phyloP scores from a whole-genome alignment of 208 protist genomes.

The Trypanosoma theileri region DNA sequence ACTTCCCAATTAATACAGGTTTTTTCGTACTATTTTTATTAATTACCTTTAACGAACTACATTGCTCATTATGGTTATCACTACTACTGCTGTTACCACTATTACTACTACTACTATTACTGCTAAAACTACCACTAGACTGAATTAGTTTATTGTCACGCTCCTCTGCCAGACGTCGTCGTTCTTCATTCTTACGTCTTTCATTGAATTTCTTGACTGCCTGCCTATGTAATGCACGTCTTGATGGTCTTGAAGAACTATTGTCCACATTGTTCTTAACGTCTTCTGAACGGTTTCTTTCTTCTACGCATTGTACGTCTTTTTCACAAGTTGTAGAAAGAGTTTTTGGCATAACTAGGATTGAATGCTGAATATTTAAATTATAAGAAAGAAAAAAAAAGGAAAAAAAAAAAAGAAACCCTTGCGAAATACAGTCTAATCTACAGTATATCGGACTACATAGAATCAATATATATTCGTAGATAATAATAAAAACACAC shows the following conservation, averaged over 20 bases:
- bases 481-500: no score
- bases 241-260: slow-evolving; percentile 4
- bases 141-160: slow-evolving; percentile 59
- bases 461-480: no score
- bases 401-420: no score
- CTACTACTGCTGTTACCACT: not conserved
- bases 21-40: slow-evolving; percentile 1
- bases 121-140: not conserved
- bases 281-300: no score
- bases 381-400: no score
- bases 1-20: slow-evolving; percentile 18
- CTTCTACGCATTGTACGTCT: no score
- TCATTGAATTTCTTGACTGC: slow-evolving; percentile 77
- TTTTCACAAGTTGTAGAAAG: no score
- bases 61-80: not conserved
- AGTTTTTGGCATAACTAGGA: no score
- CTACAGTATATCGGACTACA: no score
- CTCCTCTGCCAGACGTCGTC: slow-evolving; percentile 41
- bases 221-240: slow-evolving; percentile 60
- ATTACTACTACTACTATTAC: not conserved
- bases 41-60: not conserved
- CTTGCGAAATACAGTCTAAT: no score
- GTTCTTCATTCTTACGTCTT: slow-evolving; percentile 42
- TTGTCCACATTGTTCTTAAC: no score
- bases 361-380: no score